Percentiles rank a stretch among this genome's conserved stretches.
These are phyloP conservation scores for Penicillium sp. DNA, from an alignment of 2,329 filamentous ascomycete species.

Conservation along the genomic window DNA sequence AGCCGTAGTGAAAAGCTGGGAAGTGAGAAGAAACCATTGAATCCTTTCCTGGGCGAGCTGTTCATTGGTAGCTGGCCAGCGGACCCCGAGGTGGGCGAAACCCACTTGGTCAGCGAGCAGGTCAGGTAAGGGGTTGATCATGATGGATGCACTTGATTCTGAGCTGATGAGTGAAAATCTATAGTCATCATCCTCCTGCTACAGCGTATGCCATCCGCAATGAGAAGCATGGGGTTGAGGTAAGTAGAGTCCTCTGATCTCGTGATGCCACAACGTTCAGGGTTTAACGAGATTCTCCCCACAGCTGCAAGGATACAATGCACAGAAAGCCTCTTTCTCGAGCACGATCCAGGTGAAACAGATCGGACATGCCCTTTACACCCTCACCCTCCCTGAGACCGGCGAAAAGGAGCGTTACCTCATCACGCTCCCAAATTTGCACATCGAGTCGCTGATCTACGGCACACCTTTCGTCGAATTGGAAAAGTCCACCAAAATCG, in stretches of 20 bases:
- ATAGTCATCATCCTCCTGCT: constrained; percentile 79
- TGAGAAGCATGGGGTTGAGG: constrained; percentile 66
- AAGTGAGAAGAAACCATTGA: constrained; percentile 95
- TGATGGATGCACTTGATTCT: too few species aligned
- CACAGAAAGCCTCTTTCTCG: constrained; percentile 90
- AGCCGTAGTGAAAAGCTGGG: constrained; percentile 71
- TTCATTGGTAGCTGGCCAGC: constrained; percentile 79
- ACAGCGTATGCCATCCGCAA: constrained; percentile 94
- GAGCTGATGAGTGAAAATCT: not conserved
- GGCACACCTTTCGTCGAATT: constrained; percentile 78
- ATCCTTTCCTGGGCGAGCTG: constrained; percentile 91
- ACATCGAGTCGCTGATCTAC: constrained; percentile 84
- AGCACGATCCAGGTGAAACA: constrained; percentile 93
- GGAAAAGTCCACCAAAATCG: constrained; percentile 76
- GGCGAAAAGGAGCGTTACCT: constrained; percentile 66
- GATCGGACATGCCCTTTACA: constrained; percentile 79
- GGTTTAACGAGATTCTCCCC: not conserved
- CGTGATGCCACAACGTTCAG: not conserved
- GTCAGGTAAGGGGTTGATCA: constrained; percentile 63
- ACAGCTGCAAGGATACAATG: constrained; percentile 74
- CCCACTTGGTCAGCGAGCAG: constrained; percentile 85
- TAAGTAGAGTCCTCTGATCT: constrained; percentile 22
- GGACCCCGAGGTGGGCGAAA: constrained; percentile 62
- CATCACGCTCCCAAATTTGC: constrained; percentile 82
- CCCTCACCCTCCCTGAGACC: constrained; percentile 56